A percentile compares a stretch with the other conserved stretches of the same genome.
phyloP scores from a whole-genome alignment of 2,329 filamentous ascomycete species.

The Arthrobotrys sinensis region DNA sequence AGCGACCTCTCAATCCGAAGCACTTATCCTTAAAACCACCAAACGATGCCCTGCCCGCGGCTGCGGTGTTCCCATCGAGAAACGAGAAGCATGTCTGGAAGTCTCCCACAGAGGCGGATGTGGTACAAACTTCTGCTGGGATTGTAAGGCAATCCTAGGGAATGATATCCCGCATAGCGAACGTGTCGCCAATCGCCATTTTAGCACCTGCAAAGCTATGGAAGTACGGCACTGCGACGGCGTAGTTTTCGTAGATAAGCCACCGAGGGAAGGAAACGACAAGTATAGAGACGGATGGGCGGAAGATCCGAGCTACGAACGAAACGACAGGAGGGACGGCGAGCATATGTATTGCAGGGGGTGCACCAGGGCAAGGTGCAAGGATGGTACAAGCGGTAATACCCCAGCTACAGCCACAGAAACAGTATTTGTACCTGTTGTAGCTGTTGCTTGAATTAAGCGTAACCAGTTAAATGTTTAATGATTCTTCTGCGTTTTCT shows the following conservation, averaged over 20 bases:
- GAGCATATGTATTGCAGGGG: constrained; percentile 57
- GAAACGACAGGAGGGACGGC: constrained; percentile 45
- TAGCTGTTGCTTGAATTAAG: not conserved
- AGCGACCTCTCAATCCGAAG: constrained; percentile 52
- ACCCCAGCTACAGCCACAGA: constrained; percentile 8
- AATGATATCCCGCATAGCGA: constrained; percentile 57
- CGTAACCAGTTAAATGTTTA: not conserved
- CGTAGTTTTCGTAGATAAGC: constrained; percentile 42
- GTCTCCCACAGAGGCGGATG: constrained; percentile 54
- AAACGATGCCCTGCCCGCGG: constrained; percentile 52
- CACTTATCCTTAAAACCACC: constrained; percentile 55
- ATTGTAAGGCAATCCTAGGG: constrained; percentile 54
- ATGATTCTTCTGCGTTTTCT: not conserved
- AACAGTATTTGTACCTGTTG: not conserved
- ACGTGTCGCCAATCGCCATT: constrained; percentile 52
- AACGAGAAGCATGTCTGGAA: constrained; percentile 52
- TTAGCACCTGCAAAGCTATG: constrained; percentile 53
- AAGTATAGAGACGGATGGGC: constrained; percentile 50
- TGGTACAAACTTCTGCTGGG: constrained; percentile 60
- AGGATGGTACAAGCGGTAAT: constrained; percentile 18
- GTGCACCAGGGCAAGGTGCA: constrained; percentile 43
- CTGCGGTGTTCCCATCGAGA: constrained; percentile 54
- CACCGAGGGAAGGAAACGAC: constrained; percentile 50
- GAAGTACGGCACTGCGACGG: constrained; percentile 55
- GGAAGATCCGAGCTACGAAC: constrained; percentile 38